phyloP scores from a whole-genome alignment of 768 basidiomycete species.

The Kwoniella sp. region DNA sequence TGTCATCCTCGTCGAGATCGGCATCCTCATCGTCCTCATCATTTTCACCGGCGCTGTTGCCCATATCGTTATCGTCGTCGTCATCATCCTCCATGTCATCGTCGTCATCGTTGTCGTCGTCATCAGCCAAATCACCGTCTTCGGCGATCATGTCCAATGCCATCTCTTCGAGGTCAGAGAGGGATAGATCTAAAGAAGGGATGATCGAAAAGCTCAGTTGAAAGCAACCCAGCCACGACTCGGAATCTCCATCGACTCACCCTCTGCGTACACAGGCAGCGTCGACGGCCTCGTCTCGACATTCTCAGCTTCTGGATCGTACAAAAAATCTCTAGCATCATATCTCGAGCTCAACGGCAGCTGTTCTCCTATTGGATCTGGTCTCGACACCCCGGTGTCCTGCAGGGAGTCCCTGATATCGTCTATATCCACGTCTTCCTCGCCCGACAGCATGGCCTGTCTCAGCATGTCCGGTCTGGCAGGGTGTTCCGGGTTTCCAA shows the following conservation, averaged over 20 bases:
- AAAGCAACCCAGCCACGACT: no score
- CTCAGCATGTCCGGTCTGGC: no score
- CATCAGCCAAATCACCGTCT: conserved; percentile 4
- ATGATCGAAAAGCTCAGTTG: no score
- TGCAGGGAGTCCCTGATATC: no score
- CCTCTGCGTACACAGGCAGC: background rate
- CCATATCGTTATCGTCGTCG: conserved; percentile 43
- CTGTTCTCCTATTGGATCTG: no score
- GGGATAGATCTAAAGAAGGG: background rate
- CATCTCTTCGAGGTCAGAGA: conserved; percentile 16
- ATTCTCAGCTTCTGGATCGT: background rate
- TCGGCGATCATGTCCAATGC: conserved; percentile 11
- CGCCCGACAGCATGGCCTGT: no score
- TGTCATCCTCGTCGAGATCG: conserved; percentile 23
- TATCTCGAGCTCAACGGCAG: background rate
- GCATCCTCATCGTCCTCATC: conserved; percentile 14
- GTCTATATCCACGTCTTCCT: no score
- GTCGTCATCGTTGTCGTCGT: conserved; percentile 4
- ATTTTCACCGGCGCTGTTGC: conserved; percentile 15
- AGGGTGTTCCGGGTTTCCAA: no score
- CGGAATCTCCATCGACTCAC: no score
- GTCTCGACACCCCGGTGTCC: no score
- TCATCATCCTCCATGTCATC: conserved; percentile 46
- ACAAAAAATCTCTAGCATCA: background rate
- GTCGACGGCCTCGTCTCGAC: background rate